These are phyloP conservation scores for Coccomyxa sp. DNA, from an alignment of 139 green algal species.

Conservation along the genomic window DNA sequence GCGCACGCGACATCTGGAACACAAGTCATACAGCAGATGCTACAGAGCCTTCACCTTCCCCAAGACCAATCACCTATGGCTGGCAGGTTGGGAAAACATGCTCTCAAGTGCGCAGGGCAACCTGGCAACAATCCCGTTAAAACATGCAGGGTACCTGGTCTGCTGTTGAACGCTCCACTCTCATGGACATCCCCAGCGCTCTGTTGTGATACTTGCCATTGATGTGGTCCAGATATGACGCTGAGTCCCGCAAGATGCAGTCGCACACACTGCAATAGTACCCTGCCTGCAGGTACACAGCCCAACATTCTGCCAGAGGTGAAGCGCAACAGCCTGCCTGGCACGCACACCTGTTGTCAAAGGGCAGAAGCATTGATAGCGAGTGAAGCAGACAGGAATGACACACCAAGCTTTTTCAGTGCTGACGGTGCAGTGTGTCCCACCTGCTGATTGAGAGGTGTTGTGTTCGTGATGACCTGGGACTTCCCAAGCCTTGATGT, in stretches of 20 bases:
- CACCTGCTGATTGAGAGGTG: slow-evolving; percentile 69
- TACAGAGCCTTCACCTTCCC: no score
- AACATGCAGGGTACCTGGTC: slow-evolving; percentile 61
- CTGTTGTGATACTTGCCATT: slow-evolving; percentile 97
- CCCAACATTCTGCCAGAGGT: no score
- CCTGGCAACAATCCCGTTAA: not conserved
- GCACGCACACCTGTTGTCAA: no score
- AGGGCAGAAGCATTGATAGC: no score
- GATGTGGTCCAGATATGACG: slow-evolving; percentile 97
- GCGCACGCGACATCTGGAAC: not conserved
- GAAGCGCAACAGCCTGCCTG: no score
- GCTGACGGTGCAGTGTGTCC: not conserved
- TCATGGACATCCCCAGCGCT: slow-evolving; percentile 94
- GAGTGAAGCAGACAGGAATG: not conserved
- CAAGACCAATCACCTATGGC: no score
- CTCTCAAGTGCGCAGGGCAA: not conserved
- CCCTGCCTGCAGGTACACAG: slow-evolving; percentile 45
- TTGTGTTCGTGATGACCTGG: slow-evolving; percentile 73
- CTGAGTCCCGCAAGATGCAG: slow-evolving; percentile 88
- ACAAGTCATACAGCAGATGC: not conserved
- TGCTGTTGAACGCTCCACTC: slow-evolving; percentile 80
- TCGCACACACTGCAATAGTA: slow-evolving; percentile 97
- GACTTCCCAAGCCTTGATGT: slow-evolving; percentile 70
- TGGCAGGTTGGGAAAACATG: not conserved
- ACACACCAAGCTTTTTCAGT: slow-evolving; percentile 27